A percentile compares a stretch with the other conserved stretches of the same genome.
phyloP scores from a whole-genome alignment of 257 asterid genomes.

The Solanum microdontum region DNA sequence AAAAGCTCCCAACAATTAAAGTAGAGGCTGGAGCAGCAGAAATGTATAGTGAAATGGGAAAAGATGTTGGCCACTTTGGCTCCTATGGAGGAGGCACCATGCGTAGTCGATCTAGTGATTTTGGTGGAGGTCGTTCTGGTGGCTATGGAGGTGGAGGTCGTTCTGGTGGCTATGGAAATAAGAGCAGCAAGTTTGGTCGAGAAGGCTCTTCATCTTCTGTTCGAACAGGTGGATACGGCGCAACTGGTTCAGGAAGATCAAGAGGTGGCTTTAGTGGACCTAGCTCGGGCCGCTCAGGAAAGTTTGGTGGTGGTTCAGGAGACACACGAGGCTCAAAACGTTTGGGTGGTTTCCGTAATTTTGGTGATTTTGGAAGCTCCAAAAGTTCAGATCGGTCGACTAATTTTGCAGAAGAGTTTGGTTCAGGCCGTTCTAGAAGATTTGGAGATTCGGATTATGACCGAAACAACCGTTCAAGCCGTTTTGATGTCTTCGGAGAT shows the following conservation, averaged over 20 bases:
- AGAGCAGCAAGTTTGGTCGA: conserved; percentile 26
- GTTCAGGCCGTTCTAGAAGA: conserved; percentile 39
- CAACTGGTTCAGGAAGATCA: conserved; percentile 24
- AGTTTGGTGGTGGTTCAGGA: conserved; percentile 18
- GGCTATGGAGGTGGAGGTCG: no score
- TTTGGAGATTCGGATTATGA: conserved; percentile 23
- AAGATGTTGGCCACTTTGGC: conserved; percentile 33
- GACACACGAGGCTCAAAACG: conserved; percentile 13
- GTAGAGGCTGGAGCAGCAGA: conserved; percentile 47
- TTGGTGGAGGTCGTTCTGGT: conserved; percentile 40
- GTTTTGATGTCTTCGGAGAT: conserved; percentile 28
- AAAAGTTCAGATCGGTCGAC: conserved; percentile 31
- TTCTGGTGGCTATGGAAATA: conserved; percentile 26
- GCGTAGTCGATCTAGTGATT: conserved; percentile 49
- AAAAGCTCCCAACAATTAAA: conserved; percentile 40
- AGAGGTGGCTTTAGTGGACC: conserved; percentile 43
- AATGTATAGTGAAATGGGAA: conserved; percentile 36
- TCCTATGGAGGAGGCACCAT: conserved; percentile 18
- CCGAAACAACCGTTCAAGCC: conserved; percentile 16
- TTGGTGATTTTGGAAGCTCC: conserved; percentile 32
- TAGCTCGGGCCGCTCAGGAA: conserved; percentile 32
- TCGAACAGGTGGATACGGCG: conserved; percentile 34
- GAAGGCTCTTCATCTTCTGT: conserved; percentile 13
- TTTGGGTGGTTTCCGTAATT: conserved; percentile 36
- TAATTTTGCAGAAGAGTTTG: conserved; percentile 37